These are phyloP conservation scores for Paecilomyces niveus DNA, from an alignment of 2,329 filamentous ascomycete species.

Conservation along the genomic window DNA sequence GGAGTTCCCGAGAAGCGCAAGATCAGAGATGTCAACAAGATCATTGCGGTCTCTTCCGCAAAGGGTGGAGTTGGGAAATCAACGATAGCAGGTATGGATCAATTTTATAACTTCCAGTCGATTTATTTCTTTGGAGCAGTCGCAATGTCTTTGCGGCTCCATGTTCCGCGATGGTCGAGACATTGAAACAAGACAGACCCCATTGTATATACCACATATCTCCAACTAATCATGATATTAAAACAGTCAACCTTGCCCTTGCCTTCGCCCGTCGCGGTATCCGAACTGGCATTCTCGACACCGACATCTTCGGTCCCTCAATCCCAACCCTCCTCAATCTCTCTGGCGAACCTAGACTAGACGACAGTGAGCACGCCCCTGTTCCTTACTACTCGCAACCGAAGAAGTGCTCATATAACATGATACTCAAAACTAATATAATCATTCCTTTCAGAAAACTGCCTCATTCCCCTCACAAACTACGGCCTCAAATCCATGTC, in stretches of 20 bases:
- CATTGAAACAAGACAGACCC: not conserved
- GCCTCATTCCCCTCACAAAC: slow-evolving; percentile 79
- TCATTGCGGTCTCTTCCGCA: slow-evolving; percentile 94
- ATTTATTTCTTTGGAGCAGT: not conserved
- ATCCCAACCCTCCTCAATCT: slow-evolving; percentile 86
- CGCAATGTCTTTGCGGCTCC: not conserved
- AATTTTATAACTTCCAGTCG: not conserved
- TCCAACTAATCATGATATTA: not conserved
- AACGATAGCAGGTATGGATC: slow-evolving; percentile 66
- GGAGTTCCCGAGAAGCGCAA: slow-evolving; percentile 73
- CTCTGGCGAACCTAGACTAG: slow-evolving; percentile 68
- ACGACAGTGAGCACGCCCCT: slow-evolving; percentile 54
- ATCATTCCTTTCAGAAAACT: too few relatives aligned
- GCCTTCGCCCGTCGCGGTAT: slow-evolving; percentile 77
- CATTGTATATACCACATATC: not conserved
- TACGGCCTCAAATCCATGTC: slow-evolving; percentile 98
- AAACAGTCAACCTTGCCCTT: slow-evolving; percentile 69
- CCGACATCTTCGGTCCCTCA: slow-evolving; percentile 93
- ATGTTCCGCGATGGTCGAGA: not conserved
- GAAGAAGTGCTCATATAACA: too few relatives aligned
- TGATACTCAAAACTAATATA: too few relatives aligned
- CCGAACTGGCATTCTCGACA: slow-evolving; percentile 81
- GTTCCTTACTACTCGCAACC: too few relatives aligned
- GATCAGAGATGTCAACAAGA: slow-evolving; percentile 78
- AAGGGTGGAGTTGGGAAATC: slow-evolving; percentile 99